phyloP scores from a whole-genome alignment of 208 protist genomes.

The Tetramitus jugosus region DNA sequence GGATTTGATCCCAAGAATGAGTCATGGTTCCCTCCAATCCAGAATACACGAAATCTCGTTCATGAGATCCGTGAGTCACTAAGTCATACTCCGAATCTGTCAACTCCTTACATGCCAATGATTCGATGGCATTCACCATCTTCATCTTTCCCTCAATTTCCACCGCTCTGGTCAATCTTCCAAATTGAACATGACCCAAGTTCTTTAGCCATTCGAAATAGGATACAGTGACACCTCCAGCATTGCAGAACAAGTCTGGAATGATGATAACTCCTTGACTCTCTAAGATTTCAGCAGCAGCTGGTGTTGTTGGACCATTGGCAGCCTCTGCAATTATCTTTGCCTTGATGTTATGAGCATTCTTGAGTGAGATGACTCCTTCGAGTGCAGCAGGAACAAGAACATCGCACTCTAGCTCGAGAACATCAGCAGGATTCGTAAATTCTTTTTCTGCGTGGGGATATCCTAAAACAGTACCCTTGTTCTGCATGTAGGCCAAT shows the following conservation, averaged over 20 bases:
- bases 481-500: conserved; percentile 24
- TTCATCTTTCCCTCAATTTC: conserved; percentile 28
- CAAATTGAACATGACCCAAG: conserved; percentile 64
- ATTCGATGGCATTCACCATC: neutral
- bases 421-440: conserved; percentile 26
- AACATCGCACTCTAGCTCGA: conserved; percentile 60
- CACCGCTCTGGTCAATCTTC: conserved; percentile 40
- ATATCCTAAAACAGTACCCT: conserved; percentile 47
- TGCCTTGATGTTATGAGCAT: conserved; percentile 54
- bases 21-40: conserved; percentile 70
- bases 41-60: conserved; percentile 59
- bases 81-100: conserved; percentile 26
- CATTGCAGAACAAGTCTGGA: conserved; percentile 63
- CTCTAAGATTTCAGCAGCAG: conserved; percentile 44
- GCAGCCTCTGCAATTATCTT: conserved; percentile 65
- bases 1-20: conserved; percentile 46
- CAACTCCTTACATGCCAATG: conserved; percentile 4
- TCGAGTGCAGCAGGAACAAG: conserved; percentile 64
- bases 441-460: conserved; percentile 35
- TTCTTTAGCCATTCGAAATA: conserved; percentile 82
- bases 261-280: conserved; percentile 47
- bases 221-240: conserved; percentile 68
- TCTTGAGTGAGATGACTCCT: conserved; percentile 50
- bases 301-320: conserved; percentile 65
- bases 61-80: conserved; percentile 50